phyloP scores from a whole-genome alignment of 352 stramenopile genomes.

The Poterioochromonas sp. region DNA sequence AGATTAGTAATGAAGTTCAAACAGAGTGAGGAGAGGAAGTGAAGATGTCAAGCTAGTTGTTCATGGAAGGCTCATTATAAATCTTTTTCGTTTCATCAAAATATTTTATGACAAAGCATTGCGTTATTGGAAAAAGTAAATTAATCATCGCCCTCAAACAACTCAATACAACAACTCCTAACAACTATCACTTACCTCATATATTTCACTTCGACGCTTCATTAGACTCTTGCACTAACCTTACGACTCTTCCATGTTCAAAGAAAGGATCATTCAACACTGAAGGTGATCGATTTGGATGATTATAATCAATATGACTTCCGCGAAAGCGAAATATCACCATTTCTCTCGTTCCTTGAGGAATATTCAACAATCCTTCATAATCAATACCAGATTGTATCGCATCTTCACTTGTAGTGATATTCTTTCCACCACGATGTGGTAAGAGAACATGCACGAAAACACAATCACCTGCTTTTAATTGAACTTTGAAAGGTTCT shows the following conservation, averaged over 20 bases:
- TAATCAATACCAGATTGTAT: background rate
- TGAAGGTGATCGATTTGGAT: background rate
- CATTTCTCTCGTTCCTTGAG: constrained; percentile 3
- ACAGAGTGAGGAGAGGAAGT: too few relatives aligned
- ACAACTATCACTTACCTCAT: too few relatives aligned
- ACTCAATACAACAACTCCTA: too few relatives aligned
- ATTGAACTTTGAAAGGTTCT: background rate
- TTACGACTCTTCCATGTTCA: constrained; percentile 3
- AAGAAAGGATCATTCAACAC: background rate
- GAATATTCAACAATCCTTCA: background rate
- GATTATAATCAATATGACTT: background rate
- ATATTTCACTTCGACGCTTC: too few relatives aligned
- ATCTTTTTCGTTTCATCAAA: too few relatives aligned
- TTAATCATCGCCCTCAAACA: too few relatives aligned
- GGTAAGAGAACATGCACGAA: background rate
- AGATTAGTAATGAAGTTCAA: too few relatives aligned
- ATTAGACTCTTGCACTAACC: too few relatives aligned
- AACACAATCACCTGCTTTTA: background rate
- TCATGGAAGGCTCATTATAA: too few relatives aligned
- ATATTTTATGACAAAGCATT: too few relatives aligned
- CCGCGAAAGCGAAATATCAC: background rate
- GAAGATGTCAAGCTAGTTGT: too few relatives aligned
- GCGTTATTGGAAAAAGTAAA: too few relatives aligned
- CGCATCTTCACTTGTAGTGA: background rate
- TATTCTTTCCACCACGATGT: constrained; percentile 8